Percentiles rank a stretch among this genome's conserved stretches.
phyloP scores from a whole-genome alignment of 176 grass and related monocot species.

The Tillandsia fasciculata region DNA sequence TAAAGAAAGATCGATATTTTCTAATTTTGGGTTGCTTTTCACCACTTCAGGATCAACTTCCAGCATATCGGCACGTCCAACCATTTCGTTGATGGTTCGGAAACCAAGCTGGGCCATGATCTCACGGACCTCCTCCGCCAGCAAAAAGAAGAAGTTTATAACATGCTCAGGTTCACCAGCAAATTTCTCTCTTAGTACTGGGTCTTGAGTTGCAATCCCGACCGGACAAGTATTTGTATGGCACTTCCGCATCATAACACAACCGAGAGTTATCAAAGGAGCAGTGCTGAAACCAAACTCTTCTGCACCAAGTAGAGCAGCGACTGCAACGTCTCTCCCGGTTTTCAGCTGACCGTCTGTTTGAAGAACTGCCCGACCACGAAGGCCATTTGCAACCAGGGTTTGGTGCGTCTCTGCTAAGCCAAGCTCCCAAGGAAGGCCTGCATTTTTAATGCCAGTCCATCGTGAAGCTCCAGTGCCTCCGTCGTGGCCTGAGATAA shows the following conservation, averaged over 20 bases:
- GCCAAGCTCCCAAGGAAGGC: constrained; percentile 98
- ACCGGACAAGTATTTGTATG: constrained; percentile 95
- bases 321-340: constrained; percentile 92
- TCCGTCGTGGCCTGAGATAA: constrained; percentile 96
- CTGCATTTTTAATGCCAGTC: constrained; percentile 99
- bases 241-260: constrained; percentile 99
- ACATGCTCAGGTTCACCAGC: constrained; percentile 97
- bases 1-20: constrained; percentile 88
- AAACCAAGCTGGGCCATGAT: constrained; percentile 89
- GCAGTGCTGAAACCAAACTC: constrained; percentile 99
- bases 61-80: constrained; percentile 95
- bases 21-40: constrained; percentile 79
- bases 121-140: constrained; percentile 95
- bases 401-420: constrained; percentile 98
- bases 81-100: constrained; percentile 69
- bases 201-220: constrained; percentile 97
- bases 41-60: constrained; percentile 83
- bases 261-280: constrained; percentile 92
- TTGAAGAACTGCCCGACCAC: constrained; percentile 86
- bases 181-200: constrained; percentile 90
- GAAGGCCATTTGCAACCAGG: constrained; percentile 82
- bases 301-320: constrained; percentile 91
- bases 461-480: constrained; percentile 95
- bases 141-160: constrained; percentile 99
- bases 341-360: constrained; percentile 98